phyloP scores from a whole-genome alignment of 2,329 filamentous ascomycete species.

The Aspergillus fructus region DNA sequence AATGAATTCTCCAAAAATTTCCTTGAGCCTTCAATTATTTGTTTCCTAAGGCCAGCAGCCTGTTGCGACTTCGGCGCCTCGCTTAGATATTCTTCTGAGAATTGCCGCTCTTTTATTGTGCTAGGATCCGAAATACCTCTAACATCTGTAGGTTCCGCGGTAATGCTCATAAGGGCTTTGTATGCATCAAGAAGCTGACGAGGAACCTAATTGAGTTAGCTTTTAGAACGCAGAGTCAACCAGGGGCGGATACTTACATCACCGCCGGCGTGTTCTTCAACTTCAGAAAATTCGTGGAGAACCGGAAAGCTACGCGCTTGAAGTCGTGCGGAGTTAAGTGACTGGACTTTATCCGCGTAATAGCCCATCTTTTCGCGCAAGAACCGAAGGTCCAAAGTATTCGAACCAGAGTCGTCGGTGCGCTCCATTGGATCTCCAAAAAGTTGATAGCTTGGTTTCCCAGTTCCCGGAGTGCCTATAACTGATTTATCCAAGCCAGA shows the following conservation, averaged over 20 bases:
- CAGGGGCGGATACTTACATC: slow-evolving; percentile 46
- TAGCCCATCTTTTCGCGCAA: slow-evolving; percentile 80
- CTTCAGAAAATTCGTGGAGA: slow-evolving; percentile 70
- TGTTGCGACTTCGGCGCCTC: slow-evolving; percentile 65
- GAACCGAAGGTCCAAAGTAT: slow-evolving; percentile 70
- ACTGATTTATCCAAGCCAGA: slow-evolving; percentile 79
- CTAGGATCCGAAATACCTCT: slow-evolving; percentile 60
- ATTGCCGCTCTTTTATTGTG: slow-evolving; percentile 73
- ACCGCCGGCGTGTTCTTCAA: slow-evolving; percentile 69
- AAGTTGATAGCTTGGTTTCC: slow-evolving; percentile 60
- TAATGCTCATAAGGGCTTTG: slow-evolving; percentile 74
- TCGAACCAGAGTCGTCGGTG: slow-evolving; percentile 50
- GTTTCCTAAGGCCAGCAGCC: slow-evolving; percentile 69
- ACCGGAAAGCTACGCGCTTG: slow-evolving; percentile 69
- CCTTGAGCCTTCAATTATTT: slow-evolving; percentile 77
- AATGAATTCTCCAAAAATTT: slow-evolving; percentile 79
- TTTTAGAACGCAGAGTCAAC: background rate
- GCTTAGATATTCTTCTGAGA: slow-evolving; percentile 73
- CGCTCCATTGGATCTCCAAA: slow-evolving; percentile 68
- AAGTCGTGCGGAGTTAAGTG: slow-evolving; percentile 72
- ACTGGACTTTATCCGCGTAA: slow-evolving; percentile 75
- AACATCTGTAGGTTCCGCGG: slow-evolving; percentile 66
- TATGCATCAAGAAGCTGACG: slow-evolving; percentile 80
- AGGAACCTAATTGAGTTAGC: slow-evolving; percentile 55
- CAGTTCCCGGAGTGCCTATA: slow-evolving; percentile 72